A percentile compares a stretch with the other conserved stretches of the same genome.
Evolutionary conservation across 441 rosid species (phyloP).

Genomic region (Iberis amara): DNA sequence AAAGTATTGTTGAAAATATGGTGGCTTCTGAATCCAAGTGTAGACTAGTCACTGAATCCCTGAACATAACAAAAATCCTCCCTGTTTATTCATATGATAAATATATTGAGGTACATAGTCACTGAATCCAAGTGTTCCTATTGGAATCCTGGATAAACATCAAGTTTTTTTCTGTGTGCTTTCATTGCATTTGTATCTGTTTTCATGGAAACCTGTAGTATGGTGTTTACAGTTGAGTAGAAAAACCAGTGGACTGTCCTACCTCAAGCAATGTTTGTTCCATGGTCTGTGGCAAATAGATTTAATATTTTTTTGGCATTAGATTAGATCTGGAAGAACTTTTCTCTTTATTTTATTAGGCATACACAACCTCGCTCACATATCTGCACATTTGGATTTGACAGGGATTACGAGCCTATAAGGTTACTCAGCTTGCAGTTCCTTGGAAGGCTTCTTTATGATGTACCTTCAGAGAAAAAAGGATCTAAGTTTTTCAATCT

Average conservation of each 20-base stretch:
- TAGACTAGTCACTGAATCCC: constrained; percentile 9
- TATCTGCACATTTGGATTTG: constrained; percentile 19
- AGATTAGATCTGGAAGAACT: constrained; percentile 8
- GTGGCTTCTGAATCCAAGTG: constrained; percentile 3
- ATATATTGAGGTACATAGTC: not conserved
- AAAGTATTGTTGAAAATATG: constrained; percentile 11
- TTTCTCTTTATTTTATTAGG: constrained; percentile 9
- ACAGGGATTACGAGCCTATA: constrained; percentile 88
- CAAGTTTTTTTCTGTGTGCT: constrained; percentile 17
- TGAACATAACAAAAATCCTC: not conserved
- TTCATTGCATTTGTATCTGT: not conserved
- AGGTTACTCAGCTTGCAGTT: constrained; percentile 95
- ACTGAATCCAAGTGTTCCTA: constrained; percentile 1
- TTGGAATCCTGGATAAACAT: constrained; percentile 13
- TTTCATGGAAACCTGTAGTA: constrained; percentile 4
- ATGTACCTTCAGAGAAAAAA: constrained; percentile 85
- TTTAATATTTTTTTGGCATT: not conserved
- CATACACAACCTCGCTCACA: constrained; percentile 16
- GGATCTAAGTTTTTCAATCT: constrained; percentile 78
- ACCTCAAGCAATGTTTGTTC: constrained; percentile 20
- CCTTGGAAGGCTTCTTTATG: constrained; percentile 87
- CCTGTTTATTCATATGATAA: not conserved
- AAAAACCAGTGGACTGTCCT: constrained; percentile 4
- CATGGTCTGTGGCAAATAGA: constrained; percentile 8
- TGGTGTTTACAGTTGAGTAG: not conserved